Conservation (phyloP, 257 asterid genomes). For the Perilla frutescens region DNA sequence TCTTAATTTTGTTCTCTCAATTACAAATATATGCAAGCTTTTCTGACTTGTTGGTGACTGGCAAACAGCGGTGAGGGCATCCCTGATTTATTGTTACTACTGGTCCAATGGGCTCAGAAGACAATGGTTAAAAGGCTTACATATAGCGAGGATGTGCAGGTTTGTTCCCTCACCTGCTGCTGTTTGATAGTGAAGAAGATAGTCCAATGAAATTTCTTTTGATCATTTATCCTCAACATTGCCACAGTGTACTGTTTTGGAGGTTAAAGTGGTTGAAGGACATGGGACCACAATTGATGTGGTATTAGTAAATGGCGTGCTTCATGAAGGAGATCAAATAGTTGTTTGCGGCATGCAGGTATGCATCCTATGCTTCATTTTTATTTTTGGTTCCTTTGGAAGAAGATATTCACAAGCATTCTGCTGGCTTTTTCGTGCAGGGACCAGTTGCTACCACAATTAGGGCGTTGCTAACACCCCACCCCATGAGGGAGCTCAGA, state of each 20-base stretch:
- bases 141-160: constrained; percentile 84
- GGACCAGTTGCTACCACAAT: constrained; percentile 89
- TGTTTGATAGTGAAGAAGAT: constrained; percentile 23
- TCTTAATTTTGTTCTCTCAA: background rate
- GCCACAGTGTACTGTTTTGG: constrained; percentile 96
- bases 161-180: constrained; percentile 40
- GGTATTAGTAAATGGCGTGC: constrained; percentile 95
- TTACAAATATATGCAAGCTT: constrained; percentile 19
- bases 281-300: constrained; percentile 98
- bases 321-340: constrained; percentile 95
- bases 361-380: constrained; percentile 29
- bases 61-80: constrained; percentile 90
- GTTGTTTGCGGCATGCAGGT: constrained; percentile 98
- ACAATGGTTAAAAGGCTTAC: constrained; percentile 86
- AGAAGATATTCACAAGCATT: constrained; percentile 28
- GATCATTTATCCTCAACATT: constrained; percentile 36
- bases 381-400: constrained; percentile 24
- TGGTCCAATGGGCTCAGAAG: constrained; percentile 92
- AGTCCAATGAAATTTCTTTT: constrained; percentile 8
- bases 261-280: constrained; percentile 98
- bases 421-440: constrained; percentile 44
- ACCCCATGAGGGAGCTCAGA: constrained; percentile 99
- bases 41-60: constrained; percentile 30
- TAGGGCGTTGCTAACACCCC: constrained; percentile 94
- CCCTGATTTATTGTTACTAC: constrained; percentile 78